phyloP scores from a whole-genome alignment of 2,329 filamentous ascomycete genomes.

The Beauveria medogensis region DNA sequence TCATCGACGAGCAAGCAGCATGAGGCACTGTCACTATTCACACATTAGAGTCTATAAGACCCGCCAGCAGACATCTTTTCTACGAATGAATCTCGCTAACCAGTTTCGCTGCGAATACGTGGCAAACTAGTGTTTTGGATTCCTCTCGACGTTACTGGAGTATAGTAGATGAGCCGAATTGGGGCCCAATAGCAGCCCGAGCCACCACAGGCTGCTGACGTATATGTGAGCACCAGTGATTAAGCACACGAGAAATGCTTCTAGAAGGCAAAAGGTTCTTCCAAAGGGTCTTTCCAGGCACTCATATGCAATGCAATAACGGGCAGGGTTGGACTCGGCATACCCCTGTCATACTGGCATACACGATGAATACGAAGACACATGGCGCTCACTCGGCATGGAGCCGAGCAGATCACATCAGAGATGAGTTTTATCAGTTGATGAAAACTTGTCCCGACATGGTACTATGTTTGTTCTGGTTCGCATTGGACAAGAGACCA shows the following conservation, averaged over 20 bases:
- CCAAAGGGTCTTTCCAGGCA: background rate
- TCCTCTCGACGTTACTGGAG: too few species aligned
- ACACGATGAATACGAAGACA: slow-evolving; percentile 2
- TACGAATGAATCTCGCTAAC: too few species aligned
- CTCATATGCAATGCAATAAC: background rate
- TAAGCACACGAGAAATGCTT: too few species aligned
- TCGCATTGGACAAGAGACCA: background rate
- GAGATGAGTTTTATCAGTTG: background rate
- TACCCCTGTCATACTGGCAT: background rate
- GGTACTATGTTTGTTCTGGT: background rate
- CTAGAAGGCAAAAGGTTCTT: too few species aligned
- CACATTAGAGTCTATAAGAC: too few species aligned
- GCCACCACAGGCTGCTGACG: background rate
- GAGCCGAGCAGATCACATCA: background rate
- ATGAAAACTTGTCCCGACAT: background rate
- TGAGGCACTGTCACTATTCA: background rate
- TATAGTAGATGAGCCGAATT: background rate
- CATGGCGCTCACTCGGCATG: background rate
- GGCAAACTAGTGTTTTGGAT: too few species aligned
- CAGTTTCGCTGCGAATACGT: too few species aligned
- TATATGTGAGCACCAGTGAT: background rate
- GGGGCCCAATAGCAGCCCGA: background rate
- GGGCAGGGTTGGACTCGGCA: background rate
- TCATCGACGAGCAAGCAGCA: background rate
- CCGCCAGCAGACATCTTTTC: too few species aligned